These are phyloP conservation scores for Xylariaceae sp. DNA, from an alignment of 2,329 filamentous ascomycete genomes.

Conservation along the genomic window DNA sequence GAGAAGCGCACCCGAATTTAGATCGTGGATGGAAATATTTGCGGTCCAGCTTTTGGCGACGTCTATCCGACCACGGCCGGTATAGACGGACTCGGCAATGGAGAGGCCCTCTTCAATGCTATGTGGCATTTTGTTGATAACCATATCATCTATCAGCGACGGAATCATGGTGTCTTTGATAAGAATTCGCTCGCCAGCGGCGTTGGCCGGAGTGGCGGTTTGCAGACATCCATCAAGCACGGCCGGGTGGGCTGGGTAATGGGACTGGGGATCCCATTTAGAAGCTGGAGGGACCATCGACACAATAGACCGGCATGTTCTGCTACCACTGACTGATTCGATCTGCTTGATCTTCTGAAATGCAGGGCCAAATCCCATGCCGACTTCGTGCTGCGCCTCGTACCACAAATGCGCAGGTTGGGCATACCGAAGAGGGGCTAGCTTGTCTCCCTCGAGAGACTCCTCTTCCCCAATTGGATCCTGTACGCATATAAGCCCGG, in stretches of 20 bases:
- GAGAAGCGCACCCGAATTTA: slow-evolving; percentile 16
- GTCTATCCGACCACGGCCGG: slow-evolving; percentile 16
- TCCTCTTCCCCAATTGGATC: slow-evolving; percentile 3
- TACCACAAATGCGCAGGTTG: slow-evolving; percentile 24
- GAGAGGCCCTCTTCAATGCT: not conserved
- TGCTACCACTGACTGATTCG: slow-evolving; percentile 18
- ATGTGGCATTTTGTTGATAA: slow-evolving; percentile 13
- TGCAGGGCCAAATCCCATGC: slow-evolving; percentile 25
- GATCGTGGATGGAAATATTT: slow-evolving; percentile 13
- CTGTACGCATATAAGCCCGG: slow-evolving; percentile 20
- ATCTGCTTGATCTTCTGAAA: slow-evolving; percentile 19
- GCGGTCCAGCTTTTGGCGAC: slow-evolving; percentile 10
- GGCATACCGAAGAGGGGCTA: not conserved
- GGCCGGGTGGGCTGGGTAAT: slow-evolving; percentile 25
- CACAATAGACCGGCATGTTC: slow-evolving; percentile 9
- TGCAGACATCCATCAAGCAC: slow-evolving; percentile 23
- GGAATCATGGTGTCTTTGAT: slow-evolving; percentile 16
- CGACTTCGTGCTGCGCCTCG: slow-evolving; percentile 26
- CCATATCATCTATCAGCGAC: slow-evolving; percentile 8
- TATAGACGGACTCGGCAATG: not conserved
- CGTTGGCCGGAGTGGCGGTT: slow-evolving; percentile 7
- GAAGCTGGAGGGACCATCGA: slow-evolving; percentile 17
- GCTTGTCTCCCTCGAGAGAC: not conserved
- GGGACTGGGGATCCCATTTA: slow-evolving; percentile 19
- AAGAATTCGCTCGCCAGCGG: slow-evolving; percentile 11